phyloP scores from a whole-genome alignment of 768 basidiomycete species.

The Leccinum disarticulatum region DNA sequence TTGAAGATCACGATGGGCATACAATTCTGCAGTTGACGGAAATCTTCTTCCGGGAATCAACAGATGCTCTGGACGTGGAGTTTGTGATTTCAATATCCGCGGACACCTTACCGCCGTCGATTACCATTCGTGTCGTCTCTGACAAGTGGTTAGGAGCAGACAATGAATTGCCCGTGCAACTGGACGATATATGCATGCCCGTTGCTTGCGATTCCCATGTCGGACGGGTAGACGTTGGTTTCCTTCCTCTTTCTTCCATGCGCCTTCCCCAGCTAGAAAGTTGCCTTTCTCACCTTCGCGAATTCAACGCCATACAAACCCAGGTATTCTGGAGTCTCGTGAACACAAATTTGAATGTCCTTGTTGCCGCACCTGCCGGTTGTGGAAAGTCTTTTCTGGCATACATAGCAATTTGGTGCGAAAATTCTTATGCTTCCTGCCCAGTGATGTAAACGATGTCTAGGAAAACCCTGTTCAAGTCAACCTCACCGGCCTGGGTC shows the following conservation, averaged over 20 bases:
- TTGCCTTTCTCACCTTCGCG: slow-evolving; percentile 46
- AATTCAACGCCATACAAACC: slow-evolving; percentile 85
- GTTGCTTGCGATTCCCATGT: slow-evolving; percentile 52
- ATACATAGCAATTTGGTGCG: slow-evolving; percentile 72
- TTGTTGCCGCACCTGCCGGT: slow-evolving; percentile 78
- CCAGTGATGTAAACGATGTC: slow-evolving; percentile 13
- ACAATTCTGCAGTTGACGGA: slow-evolving; percentile 80
- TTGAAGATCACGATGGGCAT: slow-evolving; percentile 82
- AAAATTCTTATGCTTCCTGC: slow-evolving; percentile 6
- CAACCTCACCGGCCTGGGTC: slow-evolving; percentile 48
- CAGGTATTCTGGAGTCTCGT: slow-evolving; percentile 84
- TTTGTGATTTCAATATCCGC: slow-evolving; percentile 78
- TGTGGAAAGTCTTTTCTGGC: slow-evolving; percentile 80
- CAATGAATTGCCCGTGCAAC: slow-evolving; percentile 59
- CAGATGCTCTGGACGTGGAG: slow-evolving; percentile 57
- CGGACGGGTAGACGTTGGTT: slow-evolving; percentile 69
- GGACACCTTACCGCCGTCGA: slow-evolving; percentile 54
- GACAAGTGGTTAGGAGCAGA: slow-evolving; percentile 95
- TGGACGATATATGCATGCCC: slow-evolving; percentile 81
- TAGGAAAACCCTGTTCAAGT: slow-evolving; percentile 56
- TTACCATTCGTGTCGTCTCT: slow-evolving; percentile 79
- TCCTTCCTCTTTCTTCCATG: slow-evolving; percentile 59
- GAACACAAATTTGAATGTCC: slow-evolving; percentile 61
- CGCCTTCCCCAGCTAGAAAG: slow-evolving; percentile 42
- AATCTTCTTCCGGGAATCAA: slow-evolving; percentile 67